Conservation (phyloP, 345 rosid genomes). For the Cardamine occulta region DNA sequence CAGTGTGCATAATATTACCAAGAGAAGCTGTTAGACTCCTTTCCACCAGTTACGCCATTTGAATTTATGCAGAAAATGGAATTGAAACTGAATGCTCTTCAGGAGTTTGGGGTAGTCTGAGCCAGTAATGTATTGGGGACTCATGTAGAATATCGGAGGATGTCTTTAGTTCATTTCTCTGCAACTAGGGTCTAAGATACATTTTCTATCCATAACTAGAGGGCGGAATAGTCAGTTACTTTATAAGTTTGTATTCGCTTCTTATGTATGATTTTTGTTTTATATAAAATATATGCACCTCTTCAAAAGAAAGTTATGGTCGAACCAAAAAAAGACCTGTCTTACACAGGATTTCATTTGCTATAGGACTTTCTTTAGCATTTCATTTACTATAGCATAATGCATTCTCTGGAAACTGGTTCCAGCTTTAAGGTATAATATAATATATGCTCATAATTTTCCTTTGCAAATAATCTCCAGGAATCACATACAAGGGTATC, state of each 20-base stretch:
- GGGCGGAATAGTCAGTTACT: conserved; percentile 6
- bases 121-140: conserved; percentile 4
- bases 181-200: conserved; percentile 17
- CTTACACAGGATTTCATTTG: not conserved
- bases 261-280: not conserved
- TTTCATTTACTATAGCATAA: conserved; percentile 16
- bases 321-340: conserved; percentile 2
- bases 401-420: conserved; percentile 11
- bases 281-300: conserved; percentile 9
- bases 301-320: not conserved
- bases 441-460: conserved; percentile 3
- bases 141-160: conserved; percentile 19
- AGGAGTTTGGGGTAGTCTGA: conserved; percentile 14
- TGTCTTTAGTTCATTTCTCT: conserved; percentile 9
- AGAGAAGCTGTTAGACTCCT: conserved; percentile 9
- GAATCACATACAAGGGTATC: conserved; percentile 96
- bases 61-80: not conserved
- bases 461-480: conserved; percentile 48
- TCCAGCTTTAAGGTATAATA: conserved; percentile 8
- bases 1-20: conserved; percentile 5
- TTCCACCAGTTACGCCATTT: conserved; percentile 14
- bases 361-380: conserved; percentile 6
- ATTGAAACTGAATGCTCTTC: conserved; percentile 1
- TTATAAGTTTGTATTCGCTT: conserved; percentile 15
- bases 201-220: conserved; percentile 9